These are phyloP conservation scores for Amanita pseudoporphyria DNA, from an alignment of 768 basidiomycete species.

Conservation along the genomic window DNA sequence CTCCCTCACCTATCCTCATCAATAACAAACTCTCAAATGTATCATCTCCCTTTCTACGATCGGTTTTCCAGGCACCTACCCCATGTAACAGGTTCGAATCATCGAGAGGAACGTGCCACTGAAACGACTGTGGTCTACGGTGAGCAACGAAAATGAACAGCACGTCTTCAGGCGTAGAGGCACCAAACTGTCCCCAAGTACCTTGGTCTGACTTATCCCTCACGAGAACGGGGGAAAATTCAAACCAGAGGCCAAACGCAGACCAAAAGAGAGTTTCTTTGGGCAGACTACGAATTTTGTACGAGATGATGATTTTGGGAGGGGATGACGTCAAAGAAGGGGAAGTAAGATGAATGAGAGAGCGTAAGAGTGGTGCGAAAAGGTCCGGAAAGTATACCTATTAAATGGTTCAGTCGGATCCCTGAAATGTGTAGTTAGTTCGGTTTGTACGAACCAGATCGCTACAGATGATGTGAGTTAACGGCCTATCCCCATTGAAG, in stretches of 20 bases:
- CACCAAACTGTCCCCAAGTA: not conserved
- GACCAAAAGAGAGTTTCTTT: slow-evolving; percentile 75
- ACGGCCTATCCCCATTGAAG: slow-evolving; percentile 10
- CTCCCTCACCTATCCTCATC: slow-evolving; percentile 26
- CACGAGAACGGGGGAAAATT: slow-evolving; percentile 45
- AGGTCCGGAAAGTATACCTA: slow-evolving; percentile 85
- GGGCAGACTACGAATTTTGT: slow-evolving; percentile 62
- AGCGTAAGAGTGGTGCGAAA: slow-evolving; percentile 64
- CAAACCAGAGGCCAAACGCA: slow-evolving; percentile 74
- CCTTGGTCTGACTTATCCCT: slow-evolving; percentile 12
- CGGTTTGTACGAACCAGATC: slow-evolving; percentile 52
- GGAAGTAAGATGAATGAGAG: slow-evolving; percentile 64
- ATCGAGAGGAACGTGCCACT: slow-evolving; percentile 40
- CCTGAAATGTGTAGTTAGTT: not conserved
- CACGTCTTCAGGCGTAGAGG: not conserved
- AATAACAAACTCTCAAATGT: slow-evolving; percentile 62
- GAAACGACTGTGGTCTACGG: slow-evolving; percentile 47
- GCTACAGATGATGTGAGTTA: slow-evolving; percentile 73
- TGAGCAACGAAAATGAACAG: slow-evolving; percentile 55
- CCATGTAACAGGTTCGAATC: slow-evolving; percentile 53
- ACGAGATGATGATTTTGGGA: slow-evolving; percentile 51
- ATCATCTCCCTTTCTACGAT: slow-evolving; percentile 45
- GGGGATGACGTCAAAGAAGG: slow-evolving; percentile 27
- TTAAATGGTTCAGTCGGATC: slow-evolving; percentile 23
- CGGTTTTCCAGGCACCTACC: slow-evolving; percentile 37